phyloP scores from a whole-genome alignment of 2,329 filamentous ascomycete species.

The Hypoxylon sp. region DNA sequence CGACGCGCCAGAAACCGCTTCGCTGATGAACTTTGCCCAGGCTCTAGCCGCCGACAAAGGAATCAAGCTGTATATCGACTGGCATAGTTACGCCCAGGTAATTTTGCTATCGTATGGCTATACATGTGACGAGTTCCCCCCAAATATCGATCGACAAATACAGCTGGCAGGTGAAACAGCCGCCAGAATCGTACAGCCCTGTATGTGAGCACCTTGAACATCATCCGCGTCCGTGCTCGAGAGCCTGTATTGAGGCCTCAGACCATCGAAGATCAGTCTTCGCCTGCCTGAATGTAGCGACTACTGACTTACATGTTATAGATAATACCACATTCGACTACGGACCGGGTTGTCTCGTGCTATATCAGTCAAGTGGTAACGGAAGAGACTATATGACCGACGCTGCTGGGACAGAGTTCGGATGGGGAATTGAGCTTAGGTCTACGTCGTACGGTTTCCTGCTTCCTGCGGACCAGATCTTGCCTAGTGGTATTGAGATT shows the following conservation, averaged over 20 bases:
- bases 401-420: constrained; percentile 51
- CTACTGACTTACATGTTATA: constrained; percentile 33
- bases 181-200: constrained; percentile 52
- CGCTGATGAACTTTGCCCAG: constrained; percentile 61
- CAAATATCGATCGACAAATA: constrained; percentile 58
- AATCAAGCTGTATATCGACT: constrained; percentile 69
- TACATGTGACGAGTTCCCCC: constrained; percentile 59
- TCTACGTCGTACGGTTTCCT: constrained; percentile 55
- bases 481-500: constrained; percentile 53
- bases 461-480: constrained; percentile 55
- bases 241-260: neutral
- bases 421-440: constrained; percentile 57
- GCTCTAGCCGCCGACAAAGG: constrained; percentile 57
- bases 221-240: constrained; percentile 33
- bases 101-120: constrained; percentile 69
- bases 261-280: neutral
- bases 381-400: constrained; percentile 49
- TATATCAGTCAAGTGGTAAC: constrained; percentile 49
- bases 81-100: constrained; percentile 69
- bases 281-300: constrained; percentile 45
- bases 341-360: constrained; percentile 45
- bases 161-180: constrained; percentile 54
- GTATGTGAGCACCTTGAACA: constrained; percentile 13
- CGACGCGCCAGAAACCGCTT: constrained; percentile 62
- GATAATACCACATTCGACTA: constrained; percentile 47